These are phyloP conservation scores for Hyphodiscus sp. DNA, from an alignment of 2,329 filamentous ascomycete species.

Conservation along the genomic window DNA sequence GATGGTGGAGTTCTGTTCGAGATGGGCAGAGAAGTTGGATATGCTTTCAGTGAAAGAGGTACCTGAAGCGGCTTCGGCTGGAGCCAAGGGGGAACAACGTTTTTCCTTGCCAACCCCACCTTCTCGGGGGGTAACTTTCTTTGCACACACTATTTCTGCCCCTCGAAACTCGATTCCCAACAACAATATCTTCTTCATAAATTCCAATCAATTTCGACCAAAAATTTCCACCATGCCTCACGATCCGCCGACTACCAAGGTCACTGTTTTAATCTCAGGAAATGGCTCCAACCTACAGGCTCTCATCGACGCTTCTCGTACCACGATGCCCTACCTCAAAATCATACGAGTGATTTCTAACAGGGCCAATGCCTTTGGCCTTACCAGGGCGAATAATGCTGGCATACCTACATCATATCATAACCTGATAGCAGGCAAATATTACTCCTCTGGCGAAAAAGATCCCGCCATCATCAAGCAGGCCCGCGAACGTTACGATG, in stretches of 20 bases:
- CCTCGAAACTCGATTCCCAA: not conserved
- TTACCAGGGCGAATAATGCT: conserved; percentile 52
- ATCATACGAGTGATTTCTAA: conserved; percentile 61
- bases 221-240: conserved; percentile 1
- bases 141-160: not conserved
- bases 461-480: conserved; percentile 37
- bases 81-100: not conserved
- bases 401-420: conserved; percentile 59
- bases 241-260: conserved; percentile 26
- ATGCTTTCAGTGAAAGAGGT: not conserved
- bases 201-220: not conserved
- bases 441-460: conserved; percentile 27
- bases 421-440: conserved; percentile 53
- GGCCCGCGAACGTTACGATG: conserved; percentile 57
- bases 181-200: not conserved
- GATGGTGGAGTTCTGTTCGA: not conserved
- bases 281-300: conserved; percentile 68
- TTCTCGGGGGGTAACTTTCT: not conserved
- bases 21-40: not conserved
- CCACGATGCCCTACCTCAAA: conserved; percentile 38
- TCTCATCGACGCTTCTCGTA: conserved; percentile 40
- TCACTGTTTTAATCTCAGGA: conserved; percentile 59
- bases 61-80: not conserved
- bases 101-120: not conserved
- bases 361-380: conserved; percentile 56